phyloP scores from a whole-genome alignment of 257 asterid species.

The Asclepias syriaca region DNA sequence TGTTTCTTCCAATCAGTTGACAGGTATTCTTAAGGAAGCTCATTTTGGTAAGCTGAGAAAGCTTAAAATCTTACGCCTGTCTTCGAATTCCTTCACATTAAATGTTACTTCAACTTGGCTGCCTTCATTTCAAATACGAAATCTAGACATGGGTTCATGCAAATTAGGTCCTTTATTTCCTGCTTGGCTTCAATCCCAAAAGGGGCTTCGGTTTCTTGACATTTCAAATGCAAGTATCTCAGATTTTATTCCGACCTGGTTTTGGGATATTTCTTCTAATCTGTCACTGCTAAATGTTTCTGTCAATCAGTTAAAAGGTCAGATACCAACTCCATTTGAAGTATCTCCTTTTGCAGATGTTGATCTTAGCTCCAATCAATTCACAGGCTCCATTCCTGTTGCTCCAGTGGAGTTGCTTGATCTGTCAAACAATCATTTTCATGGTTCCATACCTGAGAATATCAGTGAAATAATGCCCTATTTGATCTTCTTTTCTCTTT shows the following conservation, averaged over 20 bases:
- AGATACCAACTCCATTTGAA: conserved; percentile 33
- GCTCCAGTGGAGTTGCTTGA: conserved; percentile 42
- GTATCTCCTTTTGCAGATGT: conserved; percentile 37
- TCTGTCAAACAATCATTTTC: conserved; percentile 43
- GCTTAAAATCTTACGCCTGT: conserved; percentile 25
- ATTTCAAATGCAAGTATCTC: conserved; percentile 49
- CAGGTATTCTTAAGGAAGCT: conserved; percentile 31
- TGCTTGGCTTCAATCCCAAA: conserved; percentile 45
- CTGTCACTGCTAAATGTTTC: conserved; percentile 44
- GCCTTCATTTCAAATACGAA: conserved; percentile 40
- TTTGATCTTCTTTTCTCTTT: conserved; percentile 42
- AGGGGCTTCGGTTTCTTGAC: conserved; percentile 31
- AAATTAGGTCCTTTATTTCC: conserved; percentile 45
- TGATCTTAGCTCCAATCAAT: conserved; percentile 41
- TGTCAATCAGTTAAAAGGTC: conserved; percentile 39
- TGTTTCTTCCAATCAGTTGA: conserved; percentile 32
- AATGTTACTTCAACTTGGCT: conserved; percentile 39
- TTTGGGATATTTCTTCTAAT: conserved; percentile 49
- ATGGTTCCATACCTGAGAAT: conserved; percentile 38
- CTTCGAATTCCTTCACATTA: conserved; percentile 32
- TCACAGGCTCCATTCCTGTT: conserved; percentile 35
- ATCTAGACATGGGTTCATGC: conserved; percentile 42
- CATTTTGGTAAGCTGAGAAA: conserved; percentile 34
- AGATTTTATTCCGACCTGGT: conserved; percentile 41
- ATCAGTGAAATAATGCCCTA: conserved; percentile 35